Evolutionary conservation across 352 stramenopile genomes (phyloP), one percentile per base, ranked within the genome.

Genomic region (Globisporangium parvum): DNA sequence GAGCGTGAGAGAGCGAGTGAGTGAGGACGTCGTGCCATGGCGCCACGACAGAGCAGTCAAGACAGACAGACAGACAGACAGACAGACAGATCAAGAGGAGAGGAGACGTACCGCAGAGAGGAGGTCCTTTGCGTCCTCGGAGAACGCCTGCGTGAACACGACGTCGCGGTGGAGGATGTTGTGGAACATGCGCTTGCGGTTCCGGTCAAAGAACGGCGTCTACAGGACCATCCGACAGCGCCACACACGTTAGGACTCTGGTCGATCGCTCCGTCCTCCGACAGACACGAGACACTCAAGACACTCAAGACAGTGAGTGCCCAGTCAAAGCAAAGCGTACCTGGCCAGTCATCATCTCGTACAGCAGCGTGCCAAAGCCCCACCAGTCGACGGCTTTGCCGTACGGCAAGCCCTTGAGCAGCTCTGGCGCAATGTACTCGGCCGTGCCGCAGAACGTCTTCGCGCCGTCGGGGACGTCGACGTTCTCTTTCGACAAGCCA

Each of bases 181-280:
- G 71, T 95, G 82, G 71, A 97, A 97, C 92, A 98, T 98, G 54
- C 85, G 75, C 69, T 98, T 98, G 11, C 91, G 71, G 70, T 98
- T 98, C 48, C 93, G 91, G 65, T 98, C 93, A 57, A 97, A 98
- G 69, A 98, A 98, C 11, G 93, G 93, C 14, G 92, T 97, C 77
- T 94, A 44, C 14, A 44, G 11, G 3, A 20, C 3, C 23, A 20
- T 45, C 21, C 20, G 24, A 61, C 18, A 37, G 17, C 40, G 20
- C 14, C 40, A 20, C 6, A 20, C 5, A 10, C 23, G 21, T 51
- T 18, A 35, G 24, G 11, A 51, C 46, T 39, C 8, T 50, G 17
- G n/a, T 37, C 31, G n/a, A 10, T 37, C 31, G 10, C 31, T 37
- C 31, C 6, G 6, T 31, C 26, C 26, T n/a, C n/a, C n/a, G n/a